Conservation (phyloP, 768 basidiomycete genomes). For the Suillus ampliporus region DNA sequence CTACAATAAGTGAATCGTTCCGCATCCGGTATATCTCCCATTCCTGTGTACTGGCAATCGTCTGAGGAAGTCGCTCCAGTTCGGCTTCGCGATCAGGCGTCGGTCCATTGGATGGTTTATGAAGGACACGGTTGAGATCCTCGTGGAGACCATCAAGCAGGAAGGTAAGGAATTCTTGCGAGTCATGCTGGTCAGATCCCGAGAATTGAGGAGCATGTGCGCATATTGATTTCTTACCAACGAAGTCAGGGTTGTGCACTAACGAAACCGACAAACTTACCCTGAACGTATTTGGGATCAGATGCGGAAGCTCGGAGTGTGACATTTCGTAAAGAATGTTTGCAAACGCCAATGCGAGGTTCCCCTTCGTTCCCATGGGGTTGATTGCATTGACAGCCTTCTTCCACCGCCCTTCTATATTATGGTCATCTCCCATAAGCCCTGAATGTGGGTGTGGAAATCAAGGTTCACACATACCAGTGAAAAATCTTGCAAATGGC, state of each 20-base stretch:
- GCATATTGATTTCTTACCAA: slow-evolving; percentile 59
- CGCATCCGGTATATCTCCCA: slow-evolving; percentile 90
- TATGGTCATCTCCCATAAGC: slow-evolving; percentile 10
- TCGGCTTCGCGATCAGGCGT: slow-evolving; percentile 87
- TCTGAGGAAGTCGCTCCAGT: slow-evolving; percentile 83
- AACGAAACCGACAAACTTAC: slow-evolving; percentile 53
- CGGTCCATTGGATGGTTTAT: slow-evolving; percentile 65
- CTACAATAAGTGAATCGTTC: slow-evolving; percentile 94
- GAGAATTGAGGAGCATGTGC: slow-evolving; percentile 73
- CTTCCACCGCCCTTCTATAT: slow-evolving; percentile 78
- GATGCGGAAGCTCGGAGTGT: slow-evolving; percentile 81
- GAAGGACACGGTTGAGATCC: slow-evolving; percentile 81
- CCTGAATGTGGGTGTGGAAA: neutral
- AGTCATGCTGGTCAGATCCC: slow-evolving; percentile 93
- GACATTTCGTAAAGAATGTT: slow-evolving; percentile 86
- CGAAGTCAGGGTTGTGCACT: slow-evolving; percentile 2
- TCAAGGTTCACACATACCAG: slow-evolving; percentile 55
- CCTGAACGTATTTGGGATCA: slow-evolving; percentile 84
- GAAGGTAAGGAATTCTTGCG: slow-evolving; percentile 95
- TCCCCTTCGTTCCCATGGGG: slow-evolving; percentile 86
- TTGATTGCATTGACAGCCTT: slow-evolving; percentile 85
- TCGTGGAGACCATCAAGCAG: slow-evolving; percentile 92
- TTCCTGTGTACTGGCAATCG: slow-evolving; percentile 90
- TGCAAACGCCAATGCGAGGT: slow-evolving; percentile 81
- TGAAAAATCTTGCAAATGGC: slow-evolving; percentile 93